These are phyloP conservation scores for Tylopilus vinaceipallidus DNA, from an alignment of 768 basidiomycete genomes.

Conservation along the genomic window DNA sequence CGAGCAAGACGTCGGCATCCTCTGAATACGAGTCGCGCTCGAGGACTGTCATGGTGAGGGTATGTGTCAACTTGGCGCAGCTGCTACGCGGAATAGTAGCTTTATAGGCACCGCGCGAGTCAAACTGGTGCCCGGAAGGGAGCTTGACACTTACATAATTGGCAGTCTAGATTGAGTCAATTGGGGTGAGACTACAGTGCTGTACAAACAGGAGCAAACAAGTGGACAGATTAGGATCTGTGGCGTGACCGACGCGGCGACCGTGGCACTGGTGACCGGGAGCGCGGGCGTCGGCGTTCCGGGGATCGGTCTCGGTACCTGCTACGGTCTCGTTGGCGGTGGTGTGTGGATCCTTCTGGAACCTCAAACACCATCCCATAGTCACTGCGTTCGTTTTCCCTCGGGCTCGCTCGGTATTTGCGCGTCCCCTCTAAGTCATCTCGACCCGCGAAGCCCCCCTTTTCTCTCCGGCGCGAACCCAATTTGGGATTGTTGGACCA, in stretches of 20 bases:
- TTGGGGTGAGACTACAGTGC: conserved; percentile 1
- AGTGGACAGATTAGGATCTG: conserved; percentile 3
- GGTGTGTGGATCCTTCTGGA: conserved; percentile 37
- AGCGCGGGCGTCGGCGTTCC: conserved; percentile 26
- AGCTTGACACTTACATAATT: conserved; percentile 22
- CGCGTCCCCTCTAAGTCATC: conserved; percentile 73
- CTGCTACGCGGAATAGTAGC: background rate
- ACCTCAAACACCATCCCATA: conserved; percentile 89
- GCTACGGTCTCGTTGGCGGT: conserved; percentile 49
- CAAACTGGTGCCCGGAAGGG: conserved; percentile 4
- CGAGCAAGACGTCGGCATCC: conserved; percentile 55
- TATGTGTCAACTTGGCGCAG: background rate
- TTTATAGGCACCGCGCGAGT: conserved; percentile 23
- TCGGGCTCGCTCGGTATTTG: conserved; percentile 49
- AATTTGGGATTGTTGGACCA: conserved; percentile 81
- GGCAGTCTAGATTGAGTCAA: conserved; percentile 19
- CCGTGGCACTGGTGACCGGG: conserved; percentile 22
- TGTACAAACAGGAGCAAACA: conserved; percentile 28
- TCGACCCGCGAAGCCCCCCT: conserved; percentile 62
- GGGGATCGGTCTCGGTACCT: conserved; percentile 44
- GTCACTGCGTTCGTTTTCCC: conserved; percentile 30
- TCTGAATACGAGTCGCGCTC: conserved; percentile 40
- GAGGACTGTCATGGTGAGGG: conserved; percentile 26
- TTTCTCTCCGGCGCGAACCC: conserved; percentile 38
- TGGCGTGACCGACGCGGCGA: conserved; percentile 13